Percentiles rank a stretch among this genome's conserved stretches.
Evolutionary conservation across 768 basidiomycete species (phyloP).

Genomic region (Galerina marginata): DNA sequence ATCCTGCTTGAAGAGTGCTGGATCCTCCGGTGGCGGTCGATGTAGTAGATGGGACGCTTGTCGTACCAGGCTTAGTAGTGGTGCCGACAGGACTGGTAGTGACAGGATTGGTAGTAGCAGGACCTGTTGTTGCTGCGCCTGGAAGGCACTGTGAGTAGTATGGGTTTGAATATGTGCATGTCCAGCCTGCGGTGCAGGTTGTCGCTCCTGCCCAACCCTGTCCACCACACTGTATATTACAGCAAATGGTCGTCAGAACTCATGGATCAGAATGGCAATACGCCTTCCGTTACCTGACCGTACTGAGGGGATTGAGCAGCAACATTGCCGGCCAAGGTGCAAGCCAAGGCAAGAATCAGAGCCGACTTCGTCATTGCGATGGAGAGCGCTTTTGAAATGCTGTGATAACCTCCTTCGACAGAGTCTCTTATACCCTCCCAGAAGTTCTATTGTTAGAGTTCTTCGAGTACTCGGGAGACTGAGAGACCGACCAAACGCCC

Average conservation of each 20-base stretch:
- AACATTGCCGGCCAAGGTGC: constrained; percentile 11
- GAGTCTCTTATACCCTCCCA: constrained; percentile 11
- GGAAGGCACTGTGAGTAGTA: constrained; percentile 63
- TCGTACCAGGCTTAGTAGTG: constrained; percentile 7
- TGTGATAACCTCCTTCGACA: not conserved
- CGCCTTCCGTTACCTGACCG: constrained; percentile 38
- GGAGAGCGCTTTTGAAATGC: not conserved
- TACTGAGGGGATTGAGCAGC: constrained; percentile 32
- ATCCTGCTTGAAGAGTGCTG: constrained; percentile 51
- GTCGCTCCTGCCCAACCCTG: constrained; percentile 58
- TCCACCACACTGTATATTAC: constrained; percentile 51
- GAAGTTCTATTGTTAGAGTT: constrained; percentile 3
- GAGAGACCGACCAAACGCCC: constrained; percentile 41
- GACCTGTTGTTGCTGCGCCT: constrained; percentile 37
- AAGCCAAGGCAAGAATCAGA: constrained; percentile 13
- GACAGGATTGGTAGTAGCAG: constrained; percentile 26
- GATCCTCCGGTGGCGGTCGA: constrained; percentile 34
- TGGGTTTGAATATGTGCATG: constrained; percentile 47
- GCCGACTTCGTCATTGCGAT: constrained; percentile 16
- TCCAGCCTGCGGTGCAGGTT: constrained; percentile 50
- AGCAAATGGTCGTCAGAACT: not conserved
- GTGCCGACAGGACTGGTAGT: constrained; percentile 33
- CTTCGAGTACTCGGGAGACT: not conserved
- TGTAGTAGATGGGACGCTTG: too few relatives aligned
- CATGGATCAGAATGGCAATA: not conserved